Base-by-base conservation (phyloP, 192 early-diverging fungal genomes). In the Coemansia umbellata region DNA sequence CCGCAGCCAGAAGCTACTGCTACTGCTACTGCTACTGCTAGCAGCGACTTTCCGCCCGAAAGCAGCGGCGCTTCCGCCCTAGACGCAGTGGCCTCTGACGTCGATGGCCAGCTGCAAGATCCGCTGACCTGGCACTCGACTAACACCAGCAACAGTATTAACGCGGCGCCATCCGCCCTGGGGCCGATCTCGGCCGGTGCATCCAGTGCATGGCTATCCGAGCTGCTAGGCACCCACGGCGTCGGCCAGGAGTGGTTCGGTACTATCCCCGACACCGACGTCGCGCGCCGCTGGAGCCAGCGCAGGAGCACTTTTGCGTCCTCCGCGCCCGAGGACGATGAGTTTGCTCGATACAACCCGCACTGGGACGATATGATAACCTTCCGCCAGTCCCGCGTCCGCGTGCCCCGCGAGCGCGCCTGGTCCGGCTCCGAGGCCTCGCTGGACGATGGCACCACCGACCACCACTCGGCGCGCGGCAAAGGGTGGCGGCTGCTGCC, bases 341-440 rank as follows among this genome's bases (percentile, higher is more conserved):
- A 53, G 30, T 57, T 65, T 9, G 35, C 47, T 48, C 45, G 63
- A 15, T 58, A 47, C 36, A 61, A 81, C 50, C 77, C 80, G 36
- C 76, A 81, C 55, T 81, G 80, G 80, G 77, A 81, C 49, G 80
- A 81, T 28, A 78, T 81, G 72, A 53, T 81, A 1, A 78, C 67
- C 15, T 76, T 81, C 47, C 68, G 72, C 13, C 77, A 79, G 54
- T 54, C 77, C 19, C 60, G 60, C 21, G 71, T 58, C 15, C 55
- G 50, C 11, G 60, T 78, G 9, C 75, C 68, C 22, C 50, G 64
- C 37, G 72, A 59, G 57, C 57, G 78, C 40, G 65, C 78, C 3
- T 79, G 78, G 78, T 79, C 78, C 11, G 57, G 71, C 41, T 55
- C 72, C 14, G 59, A 57, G 3, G 48, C 51, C 10, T 53, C 58